phyloP scores from a whole-genome alignment of 2,329 filamentous ascomycete genomes.

The Fusarium citri region DNA sequence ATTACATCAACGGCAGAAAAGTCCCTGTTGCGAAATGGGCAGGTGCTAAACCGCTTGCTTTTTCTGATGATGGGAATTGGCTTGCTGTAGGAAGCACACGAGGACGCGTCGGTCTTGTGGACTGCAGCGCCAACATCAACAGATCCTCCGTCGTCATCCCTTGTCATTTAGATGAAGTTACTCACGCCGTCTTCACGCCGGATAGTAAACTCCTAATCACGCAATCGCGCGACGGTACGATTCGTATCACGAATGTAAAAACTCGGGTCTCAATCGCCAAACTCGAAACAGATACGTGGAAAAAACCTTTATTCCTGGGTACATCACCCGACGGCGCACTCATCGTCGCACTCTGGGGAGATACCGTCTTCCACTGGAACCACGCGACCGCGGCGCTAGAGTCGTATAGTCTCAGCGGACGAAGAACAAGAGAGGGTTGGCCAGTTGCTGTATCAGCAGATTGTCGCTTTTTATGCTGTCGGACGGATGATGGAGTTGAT shows the following conservation, averaged over 20 bases:
- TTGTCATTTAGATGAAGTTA: slow-evolving; percentile 44
- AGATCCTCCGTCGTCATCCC: slow-evolving; percentile 31
- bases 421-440: slow-evolving; percentile 50
- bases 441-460: slow-evolving; percentile 52
- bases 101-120: slow-evolving; percentile 43
- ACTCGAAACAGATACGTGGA: slow-evolving; percentile 47
- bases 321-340: slow-evolving; percentile 47
- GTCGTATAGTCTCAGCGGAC: slow-evolving; percentile 49
- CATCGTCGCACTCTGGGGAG: slow-evolving; percentile 51
- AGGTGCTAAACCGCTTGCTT: slow-evolving; percentile 41
- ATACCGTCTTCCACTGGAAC: slow-evolving; percentile 52
- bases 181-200: slow-evolving; percentile 46
- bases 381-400: slow-evolving; percentile 46
- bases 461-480: slow-evolving; percentile 51
- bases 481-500: slow-evolving; percentile 52
- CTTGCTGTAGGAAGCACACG: slow-evolving; percentile 40
- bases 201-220: slow-evolving; percentile 41
- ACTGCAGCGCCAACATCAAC: slow-evolving; percentile 30
- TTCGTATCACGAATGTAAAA: slow-evolving; percentile 40
- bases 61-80: slow-evolving; percentile 40
- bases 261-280: slow-evolving; percentile 44
- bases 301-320: slow-evolving; percentile 44
- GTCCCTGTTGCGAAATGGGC: slow-evolving; percentile 39
- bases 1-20: slow-evolving; percentile 41
- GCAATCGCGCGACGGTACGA: slow-evolving; percentile 46